Base-by-base conservation (phyloP, 148 eudicot species). In the Polygonum maritimum region DNA sequence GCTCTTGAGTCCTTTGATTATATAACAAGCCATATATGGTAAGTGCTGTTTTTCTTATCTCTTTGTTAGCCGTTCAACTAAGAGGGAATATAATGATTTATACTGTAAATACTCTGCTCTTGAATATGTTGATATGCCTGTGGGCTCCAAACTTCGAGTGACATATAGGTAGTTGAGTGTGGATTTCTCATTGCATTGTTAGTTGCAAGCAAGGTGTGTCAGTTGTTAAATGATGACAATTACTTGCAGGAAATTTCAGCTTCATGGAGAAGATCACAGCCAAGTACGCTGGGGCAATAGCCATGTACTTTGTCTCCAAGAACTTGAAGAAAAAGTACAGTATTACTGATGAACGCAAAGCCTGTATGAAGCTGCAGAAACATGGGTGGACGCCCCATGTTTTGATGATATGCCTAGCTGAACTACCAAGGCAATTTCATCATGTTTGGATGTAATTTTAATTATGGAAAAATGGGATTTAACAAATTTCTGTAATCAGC, bases 1-100 rank as follows among this genome's bases (percentile, higher is more conserved):
- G 97, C 98, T 69, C 92, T 95, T 0, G 97, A 95, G 80, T 90
- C 99, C 58, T 95, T 92, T 76, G 94, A 92, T 70, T 92, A 92
- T 77, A 95, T 95, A 51, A 88, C 97, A 39, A 88, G 78, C 77
- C 86, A 91, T n/a, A n/a, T n/a, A n/a, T 71, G 97, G 99, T 95
- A 79, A 83, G 82, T 44, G 2, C 48, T 18, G 36, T 77, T 48
- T 38, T 47, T 21, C 14, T 33, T 31, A 31, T 62, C 16, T 62
- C 15, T 62, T 8, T 18, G 69, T 62, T 13, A 22, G 11, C 69
- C 12, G 8, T 33, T 57, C 63, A n/a, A 62, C 26, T 62, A 22
- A 62, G 33, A 21, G 33, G 63, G 63, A 7, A 19, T 21, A 19
- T 2, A 57, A 6, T 2, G 12, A 2, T 22, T n/a, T 22, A 21